Evolutionary conservation across 2,329 filamentous ascomycete genomes (phyloP).

Genomic region (Colletotrichum kahawae): DNA sequence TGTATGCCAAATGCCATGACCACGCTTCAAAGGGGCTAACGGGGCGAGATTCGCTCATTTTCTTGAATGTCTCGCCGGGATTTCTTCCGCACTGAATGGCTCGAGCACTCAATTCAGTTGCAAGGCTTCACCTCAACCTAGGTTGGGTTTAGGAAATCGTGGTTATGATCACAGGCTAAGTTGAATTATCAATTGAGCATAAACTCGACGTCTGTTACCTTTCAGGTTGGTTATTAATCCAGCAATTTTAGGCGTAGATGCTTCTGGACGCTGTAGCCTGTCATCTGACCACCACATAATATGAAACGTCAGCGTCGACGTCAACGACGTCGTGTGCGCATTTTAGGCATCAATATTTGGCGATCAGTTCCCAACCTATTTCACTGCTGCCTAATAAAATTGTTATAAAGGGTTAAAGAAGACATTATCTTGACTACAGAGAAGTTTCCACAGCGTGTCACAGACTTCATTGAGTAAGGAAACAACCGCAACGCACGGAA

Average conservation of each 20-base stretch:
- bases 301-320: background rate
- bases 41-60: background rate
- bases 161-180: background rate
- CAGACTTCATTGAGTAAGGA: background rate
- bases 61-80: background rate
- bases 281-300: background rate
- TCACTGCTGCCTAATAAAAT: background rate
- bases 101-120: background rate
- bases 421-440: background rate
- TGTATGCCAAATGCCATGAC: background rate
- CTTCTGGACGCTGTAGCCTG: background rate
- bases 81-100: background rate
- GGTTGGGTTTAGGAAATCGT: background rate
- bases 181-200: background rate
- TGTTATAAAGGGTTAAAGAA: background rate
- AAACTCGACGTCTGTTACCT: background rate
- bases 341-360: background rate
- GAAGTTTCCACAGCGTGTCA: background rate
- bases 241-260: background rate
- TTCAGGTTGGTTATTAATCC: background rate
- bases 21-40: background rate
- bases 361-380: background rate
- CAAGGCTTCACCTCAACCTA: background rate
- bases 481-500: background rate
- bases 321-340: background rate